phyloP scores from a whole-genome alignment of 331 rosid genomes.

The Ulmus americana region DNA sequence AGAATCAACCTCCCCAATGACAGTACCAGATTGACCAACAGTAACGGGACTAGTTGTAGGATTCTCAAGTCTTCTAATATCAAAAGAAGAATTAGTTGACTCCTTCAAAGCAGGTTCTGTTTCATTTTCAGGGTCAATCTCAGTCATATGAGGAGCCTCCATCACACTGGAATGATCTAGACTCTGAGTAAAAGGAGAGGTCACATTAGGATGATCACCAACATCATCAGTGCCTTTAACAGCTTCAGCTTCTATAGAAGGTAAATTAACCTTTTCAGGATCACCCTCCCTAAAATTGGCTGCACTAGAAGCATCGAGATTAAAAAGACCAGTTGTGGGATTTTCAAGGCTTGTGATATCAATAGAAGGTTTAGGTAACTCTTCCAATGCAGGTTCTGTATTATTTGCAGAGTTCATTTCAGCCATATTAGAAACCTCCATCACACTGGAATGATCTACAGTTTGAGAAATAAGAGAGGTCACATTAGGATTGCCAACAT shows the following conservation, averaged over 20 bases:
- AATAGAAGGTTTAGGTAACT: slow-evolving; percentile 20
- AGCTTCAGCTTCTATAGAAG: slow-evolving; percentile 22
- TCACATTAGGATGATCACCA: too few relatives aligned
- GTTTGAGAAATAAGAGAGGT: too few relatives aligned
- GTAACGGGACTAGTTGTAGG: neutral
- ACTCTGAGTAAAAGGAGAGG: too few relatives aligned
- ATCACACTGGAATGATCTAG: too few relatives aligned
- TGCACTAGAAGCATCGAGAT: neutral
- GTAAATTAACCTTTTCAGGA: neutral
- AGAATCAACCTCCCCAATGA: slow-evolving; percentile 6
- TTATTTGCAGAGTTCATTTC: slow-evolving; percentile 12
- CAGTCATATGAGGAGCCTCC: too few relatives aligned
- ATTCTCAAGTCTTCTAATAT: slow-evolving; percentile 13
- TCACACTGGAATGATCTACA: too few relatives aligned
- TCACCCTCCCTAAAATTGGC: slow-evolving; percentile 1
- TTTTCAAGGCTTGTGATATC: slow-evolving; percentile 20
- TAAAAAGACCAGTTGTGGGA: slow-evolving; percentile 2
- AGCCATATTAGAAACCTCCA: slow-evolving; percentile 7
- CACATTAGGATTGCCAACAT: slow-evolving; percentile 22
- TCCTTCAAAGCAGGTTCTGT: too few relatives aligned
- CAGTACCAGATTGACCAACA: slow-evolving; percentile 11
- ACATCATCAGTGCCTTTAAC: neutral
- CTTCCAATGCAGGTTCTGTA: slow-evolving; percentile 10
- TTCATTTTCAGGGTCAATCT: too few relatives aligned
- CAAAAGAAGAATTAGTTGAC: neutral